These are phyloP conservation scores for Sisymbrium altissimum DNA, from an alignment of 345 rosid species.

Conservation along the genomic window DNA sequence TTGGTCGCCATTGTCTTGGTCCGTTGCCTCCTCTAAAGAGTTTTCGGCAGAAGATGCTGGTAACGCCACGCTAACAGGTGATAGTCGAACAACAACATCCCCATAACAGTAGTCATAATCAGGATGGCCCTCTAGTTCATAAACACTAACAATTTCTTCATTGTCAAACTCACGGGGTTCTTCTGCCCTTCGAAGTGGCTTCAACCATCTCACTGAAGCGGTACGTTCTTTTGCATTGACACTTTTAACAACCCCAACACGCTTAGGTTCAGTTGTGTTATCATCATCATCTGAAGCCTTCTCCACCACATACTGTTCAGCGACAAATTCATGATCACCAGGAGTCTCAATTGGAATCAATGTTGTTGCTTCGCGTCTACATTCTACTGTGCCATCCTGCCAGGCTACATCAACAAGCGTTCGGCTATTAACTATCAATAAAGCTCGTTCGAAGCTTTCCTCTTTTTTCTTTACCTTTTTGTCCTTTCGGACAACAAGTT, in stretches of 20 bases:
- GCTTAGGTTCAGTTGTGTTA: constrained; percentile 56
- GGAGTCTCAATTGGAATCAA: constrained; percentile 94
- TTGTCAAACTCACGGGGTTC: constrained; percentile 83
- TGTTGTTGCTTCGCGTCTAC: constrained; percentile 47
- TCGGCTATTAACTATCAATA: constrained; percentile 63
- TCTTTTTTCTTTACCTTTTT: constrained; percentile 77
- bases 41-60: constrained; percentile 38
- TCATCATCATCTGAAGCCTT: constrained; percentile 73
- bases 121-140: constrained; percentile 92
- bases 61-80: constrained; percentile 50
- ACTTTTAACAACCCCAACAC: constrained; percentile 81
- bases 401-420: constrained; percentile 79
- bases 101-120: constrained; percentile 98
- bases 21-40: constrained; percentile 37
- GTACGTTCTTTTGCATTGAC: constrained; percentile 94
- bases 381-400: constrained; percentile 80
- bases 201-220: constrained; percentile 82
- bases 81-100: constrained; percentile 80
- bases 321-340: constrained; percentile 95
- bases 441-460: constrained; percentile 84
- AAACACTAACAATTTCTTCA: constrained; percentile 89
- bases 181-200: constrained; percentile 67
- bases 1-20: constrained; percentile 33
- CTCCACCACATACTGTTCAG: constrained; percentile 94
- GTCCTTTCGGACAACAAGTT: constrained; percentile 74